These are phyloP conservation scores for Anisodus acutangulus DNA, from an alignment of 257 asterid species.

Conservation along the genomic window DNA sequence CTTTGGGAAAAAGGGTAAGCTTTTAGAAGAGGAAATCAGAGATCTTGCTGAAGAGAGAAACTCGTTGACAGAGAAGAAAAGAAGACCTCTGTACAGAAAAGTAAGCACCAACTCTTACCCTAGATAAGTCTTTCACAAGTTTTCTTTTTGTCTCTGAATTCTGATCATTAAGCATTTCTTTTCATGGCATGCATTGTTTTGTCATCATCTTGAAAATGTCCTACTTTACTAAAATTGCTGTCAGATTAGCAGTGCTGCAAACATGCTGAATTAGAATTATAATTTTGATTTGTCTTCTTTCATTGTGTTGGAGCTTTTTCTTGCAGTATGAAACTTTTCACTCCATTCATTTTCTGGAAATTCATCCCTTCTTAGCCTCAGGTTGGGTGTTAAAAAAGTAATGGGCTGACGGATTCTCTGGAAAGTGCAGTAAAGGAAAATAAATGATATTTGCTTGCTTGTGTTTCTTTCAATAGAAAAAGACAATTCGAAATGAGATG, in stretches of 20 bases:
- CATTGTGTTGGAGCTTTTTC: neutral
- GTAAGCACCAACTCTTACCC: conserved; percentile 47
- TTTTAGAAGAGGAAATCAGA: conserved; percentile 86
- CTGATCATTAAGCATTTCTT: neutral
- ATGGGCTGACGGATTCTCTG: neutral
- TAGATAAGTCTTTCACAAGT: neutral
- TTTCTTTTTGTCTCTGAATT: conserved; percentile 5
- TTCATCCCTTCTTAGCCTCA: neutral
- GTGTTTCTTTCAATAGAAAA: neutral
- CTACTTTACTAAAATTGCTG: neutral
- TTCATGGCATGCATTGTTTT: conserved; percentile 17
- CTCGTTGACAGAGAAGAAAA: conserved; percentile 80
- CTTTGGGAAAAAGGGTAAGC: conserved; percentile 86
- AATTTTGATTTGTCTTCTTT: conserved; percentile 15
- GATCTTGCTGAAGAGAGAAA: conserved; percentile 98
- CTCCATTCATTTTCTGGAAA: conserved; percentile 2
- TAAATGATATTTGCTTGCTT: neutral
- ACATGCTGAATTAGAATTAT: neutral
- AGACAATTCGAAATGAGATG: neutral
- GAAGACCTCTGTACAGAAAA: conserved; percentile 83
- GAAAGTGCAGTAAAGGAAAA: neutral
- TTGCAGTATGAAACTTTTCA: neutral
- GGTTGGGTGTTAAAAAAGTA: neutral
- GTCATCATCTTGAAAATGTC: conserved; percentile 14
- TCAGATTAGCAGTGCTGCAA: neutral